A percentile compares a stretch with the other conserved stretches of the same genome.
Conservation (phyloP, 495 filamentous ascomycete species). For the Neurospora intermedia region DNA sequence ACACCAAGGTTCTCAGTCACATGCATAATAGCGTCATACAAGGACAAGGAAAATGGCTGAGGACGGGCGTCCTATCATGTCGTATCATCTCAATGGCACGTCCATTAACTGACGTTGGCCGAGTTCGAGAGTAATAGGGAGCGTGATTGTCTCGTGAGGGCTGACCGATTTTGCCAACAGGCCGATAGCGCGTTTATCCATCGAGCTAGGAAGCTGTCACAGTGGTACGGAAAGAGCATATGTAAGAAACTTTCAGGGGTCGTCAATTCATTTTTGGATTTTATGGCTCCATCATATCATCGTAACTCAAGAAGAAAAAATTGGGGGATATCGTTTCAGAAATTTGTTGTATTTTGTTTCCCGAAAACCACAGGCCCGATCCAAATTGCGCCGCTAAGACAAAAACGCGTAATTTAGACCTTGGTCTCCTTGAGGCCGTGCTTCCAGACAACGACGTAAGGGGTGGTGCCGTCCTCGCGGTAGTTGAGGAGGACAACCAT, state of each 20-base stretch:
- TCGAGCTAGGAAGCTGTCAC: neutral
- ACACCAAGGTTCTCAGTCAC: neutral
- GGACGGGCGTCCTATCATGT: neutral
- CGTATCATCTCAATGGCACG: neutral
- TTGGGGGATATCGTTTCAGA: neutral
- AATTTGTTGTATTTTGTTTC: neutral
- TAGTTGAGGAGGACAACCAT: conserved; percentile 97
- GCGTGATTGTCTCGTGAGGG: neutral
- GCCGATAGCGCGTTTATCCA: neutral
- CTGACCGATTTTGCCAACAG: neutral
- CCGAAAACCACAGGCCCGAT: neutral
- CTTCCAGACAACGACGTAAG: conserved; percentile 89
- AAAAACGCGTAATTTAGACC: conserved; percentile 50
- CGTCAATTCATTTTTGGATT: neutral
- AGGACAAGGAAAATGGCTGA: neutral
- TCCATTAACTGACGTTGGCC: neutral
- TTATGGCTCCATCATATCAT: neutral
- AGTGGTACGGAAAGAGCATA: neutral
- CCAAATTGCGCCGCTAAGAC: neutral
- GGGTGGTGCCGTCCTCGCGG: conserved; percentile 89
- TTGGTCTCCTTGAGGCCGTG: conserved; percentile 84
- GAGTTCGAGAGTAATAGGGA: neutral
- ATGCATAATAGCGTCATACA: neutral
- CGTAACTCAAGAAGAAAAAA: neutral
- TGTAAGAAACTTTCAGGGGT: neutral